Evolutionary conservation across 345 rosid genomes (phyloP).

Genomic region (Odontarrhena argentea): DNA sequence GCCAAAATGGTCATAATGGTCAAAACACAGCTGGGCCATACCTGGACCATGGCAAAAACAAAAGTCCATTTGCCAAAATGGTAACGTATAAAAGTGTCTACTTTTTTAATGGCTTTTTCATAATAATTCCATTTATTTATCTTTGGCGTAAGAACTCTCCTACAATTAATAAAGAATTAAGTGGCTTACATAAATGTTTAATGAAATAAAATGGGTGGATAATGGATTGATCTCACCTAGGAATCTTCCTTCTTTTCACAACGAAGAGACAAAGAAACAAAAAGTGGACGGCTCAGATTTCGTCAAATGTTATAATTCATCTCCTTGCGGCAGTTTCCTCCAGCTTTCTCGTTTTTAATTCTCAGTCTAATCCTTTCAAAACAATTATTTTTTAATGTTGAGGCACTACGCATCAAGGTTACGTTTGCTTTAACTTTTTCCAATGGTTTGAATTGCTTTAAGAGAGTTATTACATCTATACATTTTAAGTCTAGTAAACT

Average conservation of each 20-base stretch:
- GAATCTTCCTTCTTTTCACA: slow-evolving; percentile 38
- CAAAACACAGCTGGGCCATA: no score
- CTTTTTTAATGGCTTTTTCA: no score
- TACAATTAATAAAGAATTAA: not conserved
- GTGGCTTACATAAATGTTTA: not conserved
- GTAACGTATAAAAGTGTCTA: no score
- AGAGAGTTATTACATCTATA: not conserved
- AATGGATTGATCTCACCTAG: slow-evolving; percentile 33
- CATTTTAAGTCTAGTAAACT: no score
- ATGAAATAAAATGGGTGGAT: slow-evolving; percentile 15
- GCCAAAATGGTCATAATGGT: no score
- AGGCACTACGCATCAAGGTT: slow-evolving; percentile 5
- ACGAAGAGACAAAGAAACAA: slow-evolving; percentile 45
- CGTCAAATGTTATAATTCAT: slow-evolving; percentile 16
- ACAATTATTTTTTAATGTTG: slow-evolving; percentile 6
- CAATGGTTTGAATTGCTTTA: slow-evolving; percentile 7
- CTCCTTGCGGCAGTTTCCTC: slow-evolving; percentile 27
- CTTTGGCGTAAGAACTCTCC: slow-evolving; percentile 1
- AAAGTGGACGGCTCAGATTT: slow-evolving; percentile 47
- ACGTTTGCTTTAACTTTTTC: slow-evolving; percentile 18
- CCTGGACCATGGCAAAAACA: no score
- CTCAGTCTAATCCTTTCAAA: slow-evolving; percentile 10
- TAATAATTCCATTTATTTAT: not conserved
- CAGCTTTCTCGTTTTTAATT: slow-evolving; percentile 34
- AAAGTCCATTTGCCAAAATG: no score